phyloP scores from a whole-genome alignment of 306 rosid genomes.

The Arachis stenosperma region DNA sequence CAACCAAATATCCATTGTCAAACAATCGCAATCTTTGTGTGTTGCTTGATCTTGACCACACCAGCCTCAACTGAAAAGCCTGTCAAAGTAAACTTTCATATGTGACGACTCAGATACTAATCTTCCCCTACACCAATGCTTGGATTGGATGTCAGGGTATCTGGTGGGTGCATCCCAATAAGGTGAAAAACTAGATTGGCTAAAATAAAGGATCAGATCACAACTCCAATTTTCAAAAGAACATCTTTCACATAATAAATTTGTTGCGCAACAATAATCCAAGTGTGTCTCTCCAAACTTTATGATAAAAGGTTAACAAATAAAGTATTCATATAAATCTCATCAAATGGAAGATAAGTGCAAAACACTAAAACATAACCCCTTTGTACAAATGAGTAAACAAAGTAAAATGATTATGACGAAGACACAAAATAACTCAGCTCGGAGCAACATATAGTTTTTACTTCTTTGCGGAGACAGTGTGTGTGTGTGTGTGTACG shows the following conservation, averaged over 20 bases:
- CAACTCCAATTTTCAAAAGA: background rate
- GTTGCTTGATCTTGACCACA: conserved; percentile 36
- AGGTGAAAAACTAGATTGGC: conserved; percentile 1
- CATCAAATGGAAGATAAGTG: conserved; percentile 24
- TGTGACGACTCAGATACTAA: conserved; percentile 20
- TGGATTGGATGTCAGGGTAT: background rate
- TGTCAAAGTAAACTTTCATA: conserved; percentile 30
- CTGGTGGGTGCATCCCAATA: conserved; percentile 1
- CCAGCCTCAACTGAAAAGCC: conserved; percentile 41
- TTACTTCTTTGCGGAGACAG: too few relatives aligned
- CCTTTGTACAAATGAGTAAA: background rate
- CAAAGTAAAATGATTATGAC: conserved; percentile 7
- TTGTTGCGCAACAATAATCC: conserved; percentile 7
- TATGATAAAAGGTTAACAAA: background rate
- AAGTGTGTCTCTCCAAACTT: background rate
- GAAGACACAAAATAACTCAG: conserved; percentile 23
- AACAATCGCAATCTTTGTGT: conserved; percentile 29
- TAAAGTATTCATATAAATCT: conserved; percentile 8
- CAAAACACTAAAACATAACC: conserved; percentile 22
- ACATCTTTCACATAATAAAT: background rate
- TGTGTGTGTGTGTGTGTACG: too few relatives aligned
- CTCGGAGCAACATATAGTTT: conserved; percentile 10
- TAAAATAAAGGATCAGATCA: background rate
- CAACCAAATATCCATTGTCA: conserved; percentile 22
- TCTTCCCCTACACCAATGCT: conserved; percentile 17